Conservation (phyloP, 2,329 filamentous ascomycete genomes). For the Penicillium sp. region DNA sequence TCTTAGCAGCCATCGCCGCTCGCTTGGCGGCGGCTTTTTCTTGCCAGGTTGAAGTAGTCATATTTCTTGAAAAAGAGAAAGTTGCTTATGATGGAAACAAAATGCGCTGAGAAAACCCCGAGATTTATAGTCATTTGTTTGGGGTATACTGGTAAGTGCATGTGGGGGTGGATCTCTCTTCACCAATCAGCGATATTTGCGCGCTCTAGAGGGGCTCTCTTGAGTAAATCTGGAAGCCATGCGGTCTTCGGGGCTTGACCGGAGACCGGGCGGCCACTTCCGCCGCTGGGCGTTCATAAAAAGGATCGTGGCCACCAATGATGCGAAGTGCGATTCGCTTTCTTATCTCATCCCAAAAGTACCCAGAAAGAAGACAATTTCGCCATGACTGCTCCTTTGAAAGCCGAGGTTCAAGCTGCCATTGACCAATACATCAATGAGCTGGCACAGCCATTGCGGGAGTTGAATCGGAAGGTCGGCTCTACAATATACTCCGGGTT, state of each 20-base stretch:
- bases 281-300: neutral
- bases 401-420: neutral
- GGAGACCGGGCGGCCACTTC: neutral
- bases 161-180: neutral
- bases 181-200: neutral
- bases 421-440: neutral
- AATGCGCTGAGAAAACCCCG: neutral
- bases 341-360: neutral
- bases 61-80: neutral
- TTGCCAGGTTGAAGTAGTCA: conserved; percentile 16
- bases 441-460: neutral
- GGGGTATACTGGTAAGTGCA: conserved; percentile 1
- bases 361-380: neutral
- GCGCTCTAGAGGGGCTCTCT: too few relatives aligned
- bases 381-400: neutral
- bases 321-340: neutral
- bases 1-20: conserved; percentile 30
- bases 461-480: conserved; percentile 2
- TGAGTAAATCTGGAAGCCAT: too few relatives aligned
- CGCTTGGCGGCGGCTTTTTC: conserved; percentile 25
- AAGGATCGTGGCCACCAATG: neutral
- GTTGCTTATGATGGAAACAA: neutral
- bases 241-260: too few relatives aligned
- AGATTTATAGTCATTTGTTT: conserved; percentile 1
- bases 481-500: neutral